A percentile compares a stretch with the other conserved stretches of the same genome.
These are phyloP conservation scores for Picea abies DNA, from an alignment of 83 land plant species.

Conservation along the genomic window DNA sequence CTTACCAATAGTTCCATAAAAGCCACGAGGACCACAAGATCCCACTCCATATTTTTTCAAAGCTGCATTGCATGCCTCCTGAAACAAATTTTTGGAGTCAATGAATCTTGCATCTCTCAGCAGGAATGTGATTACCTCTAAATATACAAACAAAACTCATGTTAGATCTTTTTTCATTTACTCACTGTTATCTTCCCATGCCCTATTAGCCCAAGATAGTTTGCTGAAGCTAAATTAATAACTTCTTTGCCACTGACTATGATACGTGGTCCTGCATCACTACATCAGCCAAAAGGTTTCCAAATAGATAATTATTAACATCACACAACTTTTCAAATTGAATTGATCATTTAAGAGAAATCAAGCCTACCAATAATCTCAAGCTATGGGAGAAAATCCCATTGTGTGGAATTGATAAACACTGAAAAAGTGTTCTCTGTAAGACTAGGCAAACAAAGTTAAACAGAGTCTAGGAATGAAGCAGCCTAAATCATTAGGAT, in stretches of 20 bases:
- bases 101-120: background rate
- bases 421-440: background rate
- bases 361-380: background rate
- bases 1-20: conserved; percentile 97
- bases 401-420: no score
- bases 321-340: no score
- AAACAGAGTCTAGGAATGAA: background rate
- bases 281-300: conserved; percentile 20
- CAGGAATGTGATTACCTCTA: background rate
- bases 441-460: background rate
- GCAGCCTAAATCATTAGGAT: background rate
- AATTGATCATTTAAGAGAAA: background rate
- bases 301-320: no score
- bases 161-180: background rate
- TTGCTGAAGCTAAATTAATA: conserved; percentile 88
- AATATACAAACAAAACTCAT: background rate
- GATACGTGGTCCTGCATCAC: conserved; percentile 94
- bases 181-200: conserved; percentile 75
- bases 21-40: conserved; percentile 98
- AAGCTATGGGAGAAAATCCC: background rate
- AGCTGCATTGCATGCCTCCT: conserved; percentile 89
- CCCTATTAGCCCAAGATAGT: conserved; percentile 95
- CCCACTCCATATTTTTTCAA: conserved; percentile 99
- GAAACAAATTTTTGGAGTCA: conserved; percentile 13
- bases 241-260: conserved; percentile 85